phyloP scores from a whole-genome alignment of 2,329 filamentous ascomycete genomes.

The Ophiostoma perfectum region DNA sequence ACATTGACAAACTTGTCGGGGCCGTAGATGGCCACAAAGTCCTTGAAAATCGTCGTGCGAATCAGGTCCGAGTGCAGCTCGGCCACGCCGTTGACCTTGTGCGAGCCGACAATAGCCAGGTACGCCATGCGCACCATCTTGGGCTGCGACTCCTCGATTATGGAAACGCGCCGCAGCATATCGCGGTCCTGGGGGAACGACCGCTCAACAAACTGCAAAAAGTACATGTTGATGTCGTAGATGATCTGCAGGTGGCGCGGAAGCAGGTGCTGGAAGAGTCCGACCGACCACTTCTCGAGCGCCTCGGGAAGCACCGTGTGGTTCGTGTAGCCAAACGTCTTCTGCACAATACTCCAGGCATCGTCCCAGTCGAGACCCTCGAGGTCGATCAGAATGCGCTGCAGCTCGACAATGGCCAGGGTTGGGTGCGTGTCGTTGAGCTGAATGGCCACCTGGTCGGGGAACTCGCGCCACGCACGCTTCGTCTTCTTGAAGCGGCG shows the following conservation, averaged over 20 bases:
- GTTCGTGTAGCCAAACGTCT: constrained; percentile 93
- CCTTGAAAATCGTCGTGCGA: constrained; percentile 99
- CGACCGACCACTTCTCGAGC: constrained; percentile 96
- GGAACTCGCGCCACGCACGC: constrained; percentile 84
- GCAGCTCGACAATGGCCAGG: constrained; percentile 89
- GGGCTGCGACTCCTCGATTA: constrained; percentile 92
- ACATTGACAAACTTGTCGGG: constrained; percentile 98
- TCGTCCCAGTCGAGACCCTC: constrained; percentile 92
- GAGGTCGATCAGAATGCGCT: constrained; percentile 82
- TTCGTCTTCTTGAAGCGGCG: constrained; percentile 97
- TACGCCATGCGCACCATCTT: constrained; percentile 99
- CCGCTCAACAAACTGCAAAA: constrained; percentile 86
- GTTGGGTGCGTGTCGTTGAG: constrained; percentile 98
- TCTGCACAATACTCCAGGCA: constrained; percentile 76
- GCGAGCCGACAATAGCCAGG: constrained; percentile 90
- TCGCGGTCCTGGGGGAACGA: constrained; percentile 86
- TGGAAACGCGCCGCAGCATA: constrained; percentile 79
- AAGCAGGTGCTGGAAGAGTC: constrained; percentile 83
- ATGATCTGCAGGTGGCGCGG: constrained; percentile 95
- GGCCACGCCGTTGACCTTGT: constrained; percentile 98
- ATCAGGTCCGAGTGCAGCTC: constrained; percentile 97
- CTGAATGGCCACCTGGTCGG: constrained; percentile 93
- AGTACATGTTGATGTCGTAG: constrained; percentile 94
- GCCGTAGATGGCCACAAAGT: constrained; percentile 92
- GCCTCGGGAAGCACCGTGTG: constrained; percentile 97